A percentile compares a stretch with the other conserved stretches of the same genome.
Evolutionary conservation across 495 filamentous ascomycete species (phyloP).

Genomic region (Bathelium albidoporum): DNA sequence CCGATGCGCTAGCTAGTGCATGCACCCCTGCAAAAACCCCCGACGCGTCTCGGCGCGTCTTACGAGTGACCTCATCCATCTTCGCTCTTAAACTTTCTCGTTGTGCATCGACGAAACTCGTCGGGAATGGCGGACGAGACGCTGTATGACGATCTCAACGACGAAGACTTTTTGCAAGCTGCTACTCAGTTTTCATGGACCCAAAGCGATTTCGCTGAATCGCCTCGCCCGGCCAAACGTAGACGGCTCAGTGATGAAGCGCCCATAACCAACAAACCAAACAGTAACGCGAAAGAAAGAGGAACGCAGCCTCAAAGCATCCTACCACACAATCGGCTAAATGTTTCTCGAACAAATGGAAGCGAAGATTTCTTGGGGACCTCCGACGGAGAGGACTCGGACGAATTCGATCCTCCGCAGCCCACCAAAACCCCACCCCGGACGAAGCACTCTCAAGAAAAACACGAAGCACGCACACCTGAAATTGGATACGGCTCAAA

Average conservation of each 20-base stretch:
- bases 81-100: neutral
- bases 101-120: neutral
- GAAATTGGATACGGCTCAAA: conserved; percentile 6
- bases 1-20: neutral
- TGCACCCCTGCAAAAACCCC: neutral
- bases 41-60: neutral
- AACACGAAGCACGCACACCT: conserved; percentile 4
- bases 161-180: neutral
- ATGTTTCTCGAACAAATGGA: neutral
- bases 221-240: conserved; percentile 13
- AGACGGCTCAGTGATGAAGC: conserved; percentile 4
- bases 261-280: conserved; percentile 5
- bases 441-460: neutral
- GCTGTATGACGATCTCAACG: neutral
- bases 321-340: neutral
- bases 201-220: conserved; percentile 7
- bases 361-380: neutral
- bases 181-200: neutral
- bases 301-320: neutral
- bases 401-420: conserved; percentile 8
- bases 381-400: conserved; percentile 8
- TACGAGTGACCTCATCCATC: neutral
- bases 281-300: conserved; percentile 6
- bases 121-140: neutral
- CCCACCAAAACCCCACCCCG: neutral